phyloP scores from a whole-genome alignment of 306 rosid genomes.

The Albizia julibrissin region DNA sequence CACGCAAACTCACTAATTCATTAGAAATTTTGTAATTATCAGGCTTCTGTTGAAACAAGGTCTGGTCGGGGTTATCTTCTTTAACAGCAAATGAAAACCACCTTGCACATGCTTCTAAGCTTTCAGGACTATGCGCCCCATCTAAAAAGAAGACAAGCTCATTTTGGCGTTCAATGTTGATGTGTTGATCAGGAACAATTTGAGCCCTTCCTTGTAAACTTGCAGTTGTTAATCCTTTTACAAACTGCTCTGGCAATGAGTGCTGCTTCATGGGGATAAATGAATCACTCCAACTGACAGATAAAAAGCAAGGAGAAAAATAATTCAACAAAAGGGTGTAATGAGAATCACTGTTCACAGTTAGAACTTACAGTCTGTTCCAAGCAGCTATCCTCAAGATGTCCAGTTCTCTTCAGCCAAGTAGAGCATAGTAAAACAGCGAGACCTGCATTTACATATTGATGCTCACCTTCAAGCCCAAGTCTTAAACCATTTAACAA shows the following conservation, averaged over 20 bases:
- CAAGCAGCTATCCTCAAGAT: constrained; percentile 42
- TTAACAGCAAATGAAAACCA: constrained; percentile 80
- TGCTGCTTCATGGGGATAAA: constrained; percentile 48
- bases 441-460: constrained; percentile 90
- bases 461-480: constrained; percentile 97
- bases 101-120: constrained; percentile 81
- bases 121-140: constrained; percentile 99
- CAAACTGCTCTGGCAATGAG: constrained; percentile 75
- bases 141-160: constrained; percentile 82
- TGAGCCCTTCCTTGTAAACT: constrained; percentile 97
- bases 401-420: constrained; percentile 86
- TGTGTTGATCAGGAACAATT: constrained; percentile 63
- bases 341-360: constrained; percentile 26
- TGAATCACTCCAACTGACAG: constrained; percentile 29
- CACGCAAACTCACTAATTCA: constrained; percentile 39
- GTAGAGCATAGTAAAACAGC: constrained; percentile 79
- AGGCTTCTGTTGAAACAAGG: constrained; percentile 40
- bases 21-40: constrained; percentile 46
- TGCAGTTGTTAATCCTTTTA: constrained; percentile 76
- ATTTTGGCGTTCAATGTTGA: constrained; percentile 48
- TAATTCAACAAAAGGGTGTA: constrained; percentile 6
- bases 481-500: constrained; percentile 69
- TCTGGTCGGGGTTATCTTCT: constrained; percentile 49
- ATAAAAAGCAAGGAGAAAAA: constrained; percentile 13
- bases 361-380: constrained; percentile 65